Percentiles rank a stretch among this genome's conserved stretches.
Conservation (phyloP, 2,329 filamentous ascomycete species). For the Ascomycota sp. region DNA sequence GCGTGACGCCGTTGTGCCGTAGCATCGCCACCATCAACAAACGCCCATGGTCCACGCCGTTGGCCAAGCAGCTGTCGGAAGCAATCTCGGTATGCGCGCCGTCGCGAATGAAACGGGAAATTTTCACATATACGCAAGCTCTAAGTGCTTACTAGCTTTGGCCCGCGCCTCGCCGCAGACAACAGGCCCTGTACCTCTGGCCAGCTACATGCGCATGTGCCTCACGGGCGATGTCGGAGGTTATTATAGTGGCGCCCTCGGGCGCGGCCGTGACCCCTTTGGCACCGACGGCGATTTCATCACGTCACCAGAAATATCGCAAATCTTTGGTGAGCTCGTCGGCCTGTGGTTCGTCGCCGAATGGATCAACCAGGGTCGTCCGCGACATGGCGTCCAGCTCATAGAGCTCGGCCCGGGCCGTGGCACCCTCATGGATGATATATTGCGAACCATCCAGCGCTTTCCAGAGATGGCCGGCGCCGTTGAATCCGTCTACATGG, state of each 20-base stretch:
- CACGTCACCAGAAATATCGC: conserved; percentile 91
- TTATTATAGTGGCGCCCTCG: conserved; percentile 67
- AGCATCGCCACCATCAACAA: conserved; percentile 5
- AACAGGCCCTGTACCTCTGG: conserved; percentile 77
- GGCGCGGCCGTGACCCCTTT: conserved; percentile 59
- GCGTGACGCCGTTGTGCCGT: too few species aligned
- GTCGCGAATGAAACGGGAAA: too few species aligned
- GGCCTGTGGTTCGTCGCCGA: conserved; percentile 90
- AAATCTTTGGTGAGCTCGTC: conserved; percentile 84
- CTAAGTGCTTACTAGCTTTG: neutral
- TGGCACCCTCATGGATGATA: conserved; percentile 92
- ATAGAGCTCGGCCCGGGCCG: conserved; percentile 87
- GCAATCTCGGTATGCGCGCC: conserved; percentile 49
- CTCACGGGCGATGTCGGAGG: conserved; percentile 75
- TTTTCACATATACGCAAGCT: neutral
- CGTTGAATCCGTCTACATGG: conserved; percentile 74
- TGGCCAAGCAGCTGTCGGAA: conserved; percentile 68
- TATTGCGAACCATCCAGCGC: conserved; percentile 65
- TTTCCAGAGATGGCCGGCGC: conserved; percentile 58
- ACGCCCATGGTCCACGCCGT: conserved; percentile 71
- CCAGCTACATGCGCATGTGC: conserved; percentile 96
- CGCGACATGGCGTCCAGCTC: conserved; percentile 53
- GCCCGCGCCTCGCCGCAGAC: conserved; percentile 14
- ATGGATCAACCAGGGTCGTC: conserved; percentile 78
- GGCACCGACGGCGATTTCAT: conserved; percentile 88